A percentile compares a stretch with the other conserved stretches of the same genome.
phyloP scores from a whole-genome alignment of 139 green algal genomes.

The Pycnococcus provasolii region DNA sequence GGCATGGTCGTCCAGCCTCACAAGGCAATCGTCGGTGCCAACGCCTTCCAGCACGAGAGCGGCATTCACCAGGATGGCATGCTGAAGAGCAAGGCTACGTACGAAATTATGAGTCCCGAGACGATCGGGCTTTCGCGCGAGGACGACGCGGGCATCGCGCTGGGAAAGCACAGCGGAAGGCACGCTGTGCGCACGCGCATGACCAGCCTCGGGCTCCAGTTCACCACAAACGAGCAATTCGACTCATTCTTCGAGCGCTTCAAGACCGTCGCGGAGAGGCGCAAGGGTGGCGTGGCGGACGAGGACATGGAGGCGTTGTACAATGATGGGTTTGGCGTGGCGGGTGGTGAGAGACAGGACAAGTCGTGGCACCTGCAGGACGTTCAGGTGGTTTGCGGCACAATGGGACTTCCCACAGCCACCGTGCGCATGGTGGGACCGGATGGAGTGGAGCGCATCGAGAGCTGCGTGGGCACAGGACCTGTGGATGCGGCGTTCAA shows the following conservation, averaged over 20 bases:
- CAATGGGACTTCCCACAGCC: constrained; percentile 75
- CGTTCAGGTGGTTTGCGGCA: constrained; percentile 92
- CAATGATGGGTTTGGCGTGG: neutral
- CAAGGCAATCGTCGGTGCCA: constrained; percentile 99
- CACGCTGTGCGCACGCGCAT: constrained; percentile 70
- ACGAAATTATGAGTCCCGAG: constrained; percentile 98
- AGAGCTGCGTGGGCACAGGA: constrained; percentile 66
- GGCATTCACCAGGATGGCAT: constrained; percentile 94
- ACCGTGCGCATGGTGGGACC: constrained; percentile 84
- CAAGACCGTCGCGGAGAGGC: constrained; percentile 81
- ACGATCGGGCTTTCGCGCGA: constrained; percentile 73
- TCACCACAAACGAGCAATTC: constrained; percentile 43
- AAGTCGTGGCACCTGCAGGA: constrained; percentile 74
- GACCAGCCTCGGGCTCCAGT: constrained; percentile 65
- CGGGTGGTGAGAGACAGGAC: too few species aligned
- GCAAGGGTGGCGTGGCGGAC: constrained; percentile 79
- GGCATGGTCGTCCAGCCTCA: constrained; percentile 87
- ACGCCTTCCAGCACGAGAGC: constrained; percentile 92
- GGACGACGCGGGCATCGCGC: constrained; percentile 47
- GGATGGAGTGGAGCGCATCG: constrained; percentile 61
- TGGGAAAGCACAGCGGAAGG: constrained; percentile 54
- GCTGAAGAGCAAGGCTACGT: constrained; percentile 71
- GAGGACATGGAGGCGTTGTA: constrained; percentile 90
- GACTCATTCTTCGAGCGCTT: constrained; percentile 90
- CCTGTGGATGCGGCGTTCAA: constrained; percentile 95